phyloP scores from a whole-genome alignment of 106 monocot genomes.

The Allium cepa region DNA sequence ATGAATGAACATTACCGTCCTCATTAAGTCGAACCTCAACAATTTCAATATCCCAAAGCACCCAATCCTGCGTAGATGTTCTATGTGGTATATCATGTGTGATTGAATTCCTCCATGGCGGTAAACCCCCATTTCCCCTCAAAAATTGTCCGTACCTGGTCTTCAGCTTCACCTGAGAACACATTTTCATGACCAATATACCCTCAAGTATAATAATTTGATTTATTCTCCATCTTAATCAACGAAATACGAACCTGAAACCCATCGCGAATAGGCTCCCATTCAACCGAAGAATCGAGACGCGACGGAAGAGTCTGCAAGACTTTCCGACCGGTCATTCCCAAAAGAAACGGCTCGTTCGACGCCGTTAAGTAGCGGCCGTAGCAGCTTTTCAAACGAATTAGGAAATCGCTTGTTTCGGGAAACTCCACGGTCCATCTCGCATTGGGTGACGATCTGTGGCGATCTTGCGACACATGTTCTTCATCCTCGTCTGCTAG shows the following conservation, averaged over 20 bases:
- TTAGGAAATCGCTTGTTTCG: background rate
- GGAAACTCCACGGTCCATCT: conserved; percentile 3
- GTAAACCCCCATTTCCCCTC: conserved; percentile 2
- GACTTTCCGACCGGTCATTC: conserved; percentile 79
- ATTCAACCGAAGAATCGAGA: conserved; percentile 83
- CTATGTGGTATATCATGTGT: conserved; percentile 5
- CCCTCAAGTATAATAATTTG: conserved; percentile 14
- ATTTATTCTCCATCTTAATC: too few relatives aligned
- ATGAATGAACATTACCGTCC: background rate
- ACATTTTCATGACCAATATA: too few relatives aligned
- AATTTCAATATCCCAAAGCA: conserved; percentile 10
- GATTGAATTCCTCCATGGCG: conserved; percentile 6
- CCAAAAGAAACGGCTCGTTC: conserved; percentile 75
- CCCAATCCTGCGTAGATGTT: conserved; percentile 1
- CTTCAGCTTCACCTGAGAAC: conserved; percentile 4
- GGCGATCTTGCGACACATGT: conserved; percentile 42
- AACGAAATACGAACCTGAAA: conserved; percentile 8
- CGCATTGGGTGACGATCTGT: conserved; percentile 11
- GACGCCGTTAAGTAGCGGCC: conserved; percentile 75
- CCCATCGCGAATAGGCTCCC: conserved; percentile 83
- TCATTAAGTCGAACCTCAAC: background rate
- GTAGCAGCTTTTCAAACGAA: conserved; percentile 62
- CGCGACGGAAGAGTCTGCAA: conserved; percentile 48
- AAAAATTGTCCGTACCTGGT: conserved; percentile 4
- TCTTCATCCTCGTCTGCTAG: conserved; percentile 51